Evolutionary conservation across 805 yeast genomes (phyloP), one percentile per base, ranked within the genome.

Genomic region (Pichia thaimueangensis): DNA sequence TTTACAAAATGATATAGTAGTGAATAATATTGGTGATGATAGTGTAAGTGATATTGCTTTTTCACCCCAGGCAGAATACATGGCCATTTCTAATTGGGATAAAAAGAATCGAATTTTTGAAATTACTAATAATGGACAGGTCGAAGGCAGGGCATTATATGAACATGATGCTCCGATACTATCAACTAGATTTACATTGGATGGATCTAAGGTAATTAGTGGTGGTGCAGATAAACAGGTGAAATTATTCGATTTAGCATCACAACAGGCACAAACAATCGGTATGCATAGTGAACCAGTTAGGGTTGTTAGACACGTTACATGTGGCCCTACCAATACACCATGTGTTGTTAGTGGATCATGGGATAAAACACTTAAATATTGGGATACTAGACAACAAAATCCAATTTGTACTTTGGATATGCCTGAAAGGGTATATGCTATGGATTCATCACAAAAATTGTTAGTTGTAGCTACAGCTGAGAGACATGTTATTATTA

Each of bases 181-280:
- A 40, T 65, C 83, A 11, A 78, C 89, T 2, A 74, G 87, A 53
- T 91, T 96, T 91, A 75, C 88, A 24, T 53, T 63, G 15, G 97
- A 93, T 56, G 97, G 98, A 20, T 70, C 91, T 7, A 82, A 88
- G 57, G 85, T 93, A 15, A 77, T 84, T 33, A 78, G 88, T 47
- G 95, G 95, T 46, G 96, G 96, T 37, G 82, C 86, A 45, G 98
- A 93, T 64, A 88, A 88, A 57, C 85, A 80, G 38, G 95, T 88
- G 12, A 78, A 83, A 49, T 58, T 89, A 37, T 89, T 78, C 60
- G 98, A 93, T 62, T 67, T 91, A 38, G 82, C 80, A 34, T 68
- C 85, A 15, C 93, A 89, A 41, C 96, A 88, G 62, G 63, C 80
- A 6, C 85, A 80, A 54, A 94, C 86, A 52, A 73, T 93, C 36